Evolutionary conservation across 805 yeast species (phyloP).

Genomic region (Candida piceae): DNA sequence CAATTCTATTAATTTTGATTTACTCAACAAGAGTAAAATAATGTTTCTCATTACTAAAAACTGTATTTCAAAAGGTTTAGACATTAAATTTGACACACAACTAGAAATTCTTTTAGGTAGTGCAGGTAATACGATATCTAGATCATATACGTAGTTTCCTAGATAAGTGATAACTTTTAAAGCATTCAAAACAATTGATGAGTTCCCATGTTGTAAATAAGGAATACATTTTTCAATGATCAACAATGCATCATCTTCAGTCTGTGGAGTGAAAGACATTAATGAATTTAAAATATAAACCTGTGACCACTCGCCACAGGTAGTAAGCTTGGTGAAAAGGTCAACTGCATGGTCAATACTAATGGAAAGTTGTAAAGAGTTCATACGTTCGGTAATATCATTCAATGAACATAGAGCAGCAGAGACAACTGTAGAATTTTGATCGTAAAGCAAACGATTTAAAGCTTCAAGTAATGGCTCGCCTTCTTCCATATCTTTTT

Average conservation of each 20-base stretch:
- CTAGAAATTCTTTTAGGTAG: conserved; percentile 58
- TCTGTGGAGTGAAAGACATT: conserved; percentile 65
- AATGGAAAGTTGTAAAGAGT: conserved; percentile 46
- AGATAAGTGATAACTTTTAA: conserved; percentile 67
- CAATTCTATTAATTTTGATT: conserved; percentile 51
- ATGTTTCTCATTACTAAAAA: conserved; percentile 79
- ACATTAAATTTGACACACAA: conserved; percentile 60
- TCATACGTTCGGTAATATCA: conserved; percentile 56
- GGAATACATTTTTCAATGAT: conserved; percentile 65
- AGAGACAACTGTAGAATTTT: conserved; percentile 56
- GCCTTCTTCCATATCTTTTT: conserved; percentile 41
- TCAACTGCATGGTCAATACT: conserved; percentile 43
- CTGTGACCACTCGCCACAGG: conserved; percentile 71
- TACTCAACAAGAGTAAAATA: conserved; percentile 63
- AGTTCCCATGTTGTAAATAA: conserved; percentile 70
- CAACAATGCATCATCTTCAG: conserved; percentile 56
- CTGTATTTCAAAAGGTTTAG: conserved; percentile 79
- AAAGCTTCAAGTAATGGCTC: conserved; percentile 42
- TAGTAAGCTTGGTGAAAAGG: conserved; percentile 35
- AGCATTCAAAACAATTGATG: conserved; percentile 76
- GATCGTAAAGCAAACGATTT: conserved; percentile 52
- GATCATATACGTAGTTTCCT: conserved; percentile 60
- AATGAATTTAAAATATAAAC: conserved; percentile 60
- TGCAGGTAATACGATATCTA: conserved; percentile 50
- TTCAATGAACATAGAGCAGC: conserved; percentile 65